Base-by-base conservation (phyloP, 1,284 basidiomycete genomes). In the Marasmius tenuissimus region DNA sequence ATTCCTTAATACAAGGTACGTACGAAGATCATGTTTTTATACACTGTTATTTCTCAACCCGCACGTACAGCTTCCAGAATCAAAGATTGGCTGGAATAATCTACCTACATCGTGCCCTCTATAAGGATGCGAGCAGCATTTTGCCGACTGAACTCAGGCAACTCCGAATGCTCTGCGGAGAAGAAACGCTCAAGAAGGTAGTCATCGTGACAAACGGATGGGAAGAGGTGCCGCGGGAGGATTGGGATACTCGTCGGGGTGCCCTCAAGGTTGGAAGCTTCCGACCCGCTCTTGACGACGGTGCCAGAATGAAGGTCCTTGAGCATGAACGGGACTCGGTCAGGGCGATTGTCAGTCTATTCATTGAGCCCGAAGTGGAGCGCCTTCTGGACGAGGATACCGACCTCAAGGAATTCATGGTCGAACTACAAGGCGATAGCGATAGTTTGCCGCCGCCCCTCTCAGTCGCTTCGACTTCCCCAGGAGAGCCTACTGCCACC, bases 101-200 rank as follows among this genome's bases (percentile, higher is more conserved):
- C 53, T 85, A 85, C 70, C 75, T 84, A 71, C 83, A 85, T 64
- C 77, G 81, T 6, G 85, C 85, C 64, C 77, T 80, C 54, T 83
- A 85, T 64, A 73, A 76, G 69, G 71, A 81, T 33, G 75, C 85
- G 68, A 80, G 79, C 47, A 82, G 83, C 35, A 80, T 80, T 27
- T 80, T 81, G 16, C 73, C 74, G 22, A 77, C 80, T 49, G 85
- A 81, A 67, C 82, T 84, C 61, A 73, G 73, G 42, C 76, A 83
- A 69, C 83, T 85, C 69, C 73, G 79, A 49, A 76, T 78, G 59
- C 73, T 85, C 10, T 85, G 84, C 65, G 84, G 83, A 9, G 80
- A 83, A 34, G 71, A 64, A n/a, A 75, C 80, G 1, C 74, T 85
- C 58, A 71, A 75, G 50, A 83, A 81, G 63, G 81, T 85, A 20